Evolutionary conservation across 208 protist genomes (phyloP).

Genomic region (Wallacemonas sp.): DNA sequence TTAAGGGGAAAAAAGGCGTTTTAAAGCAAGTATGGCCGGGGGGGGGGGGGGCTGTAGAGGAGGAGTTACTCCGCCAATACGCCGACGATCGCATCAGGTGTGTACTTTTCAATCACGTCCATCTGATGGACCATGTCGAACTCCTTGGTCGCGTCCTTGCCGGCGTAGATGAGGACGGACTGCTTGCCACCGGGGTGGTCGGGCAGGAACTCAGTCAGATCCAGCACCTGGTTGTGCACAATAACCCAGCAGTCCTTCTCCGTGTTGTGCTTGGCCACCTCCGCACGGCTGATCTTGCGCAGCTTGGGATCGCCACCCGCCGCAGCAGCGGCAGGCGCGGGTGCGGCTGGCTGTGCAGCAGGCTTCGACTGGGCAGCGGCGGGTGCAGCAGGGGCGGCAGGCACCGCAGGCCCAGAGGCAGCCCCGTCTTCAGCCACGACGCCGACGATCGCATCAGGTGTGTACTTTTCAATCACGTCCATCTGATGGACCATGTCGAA

Average conservation of each 20-base stretch:
- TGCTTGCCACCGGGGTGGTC: slow-evolving; percentile 67
- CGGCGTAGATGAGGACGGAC: slow-evolving; percentile 54
- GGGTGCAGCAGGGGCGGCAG: too few relatives aligned
- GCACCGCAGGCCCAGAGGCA: too few relatives aligned
- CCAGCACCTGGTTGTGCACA: slow-evolving; percentile 49
- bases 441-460: slow-evolving; percentile 51
- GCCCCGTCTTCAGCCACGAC: slow-evolving; percentile 35
- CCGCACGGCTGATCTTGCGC: slow-evolving; percentile 37
- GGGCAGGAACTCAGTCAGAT: slow-evolving; percentile 49
- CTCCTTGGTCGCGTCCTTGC: slow-evolving; percentile 62
- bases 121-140: slow-evolving; percentile 33
- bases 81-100: slow-evolving; percentile 51
- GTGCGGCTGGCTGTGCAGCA: slow-evolving; percentile 5
- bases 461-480: slow-evolving; percentile 66
- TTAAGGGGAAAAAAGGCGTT: too few relatives aligned
- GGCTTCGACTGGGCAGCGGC: too few relatives aligned
- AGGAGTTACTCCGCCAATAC: slow-evolving; percentile 33
- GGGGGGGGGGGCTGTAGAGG: too few relatives aligned
- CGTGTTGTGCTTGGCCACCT: slow-evolving; percentile 74
- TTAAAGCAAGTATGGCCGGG: too few relatives aligned
- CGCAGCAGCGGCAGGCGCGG: slow-evolving; percentile 9
- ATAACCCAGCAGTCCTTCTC: slow-evolving; percentile 57
- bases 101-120: slow-evolving; percentile 66
- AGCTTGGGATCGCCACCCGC: slow-evolving; percentile 11
- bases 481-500: slow-evolving; percentile 50